Conservation (phyloP, 805 yeast genomes). For the Lachancea fermentati region DNA sequence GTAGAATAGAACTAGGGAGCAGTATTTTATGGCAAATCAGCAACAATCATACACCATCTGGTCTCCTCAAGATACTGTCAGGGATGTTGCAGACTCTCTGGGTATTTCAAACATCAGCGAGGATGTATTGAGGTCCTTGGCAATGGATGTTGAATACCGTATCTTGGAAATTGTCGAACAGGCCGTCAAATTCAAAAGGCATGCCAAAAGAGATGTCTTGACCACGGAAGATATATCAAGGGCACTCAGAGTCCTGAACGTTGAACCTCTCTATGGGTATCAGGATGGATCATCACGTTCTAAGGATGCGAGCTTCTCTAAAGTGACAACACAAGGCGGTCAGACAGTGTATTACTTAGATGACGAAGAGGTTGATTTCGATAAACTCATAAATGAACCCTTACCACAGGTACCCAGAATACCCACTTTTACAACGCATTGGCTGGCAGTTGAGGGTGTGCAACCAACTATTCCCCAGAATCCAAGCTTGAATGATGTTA, state of each 20-base stretch:
- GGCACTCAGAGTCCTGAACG: conserved; percentile 78
- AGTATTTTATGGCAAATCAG: conserved; percentile 10
- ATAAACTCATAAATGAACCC: conserved; percentile 86
- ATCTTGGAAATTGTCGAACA: conserved; percentile 93
- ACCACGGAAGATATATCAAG: conserved; percentile 77
- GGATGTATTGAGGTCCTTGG: conserved; percentile 88
- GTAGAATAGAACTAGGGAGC: background rate
- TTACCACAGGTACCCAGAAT: conserved; percentile 92
- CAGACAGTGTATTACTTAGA: conserved; percentile 90
- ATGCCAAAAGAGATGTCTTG: conserved; percentile 76
- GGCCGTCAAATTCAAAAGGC: conserved; percentile 93
- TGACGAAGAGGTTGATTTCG: conserved; percentile 91
- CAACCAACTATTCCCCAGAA: conserved; percentile 97
- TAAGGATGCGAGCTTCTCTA: conserved; percentile 71
- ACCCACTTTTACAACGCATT: conserved; percentile 89
- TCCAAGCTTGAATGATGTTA: conserved; percentile 74
- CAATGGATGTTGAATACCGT: conserved; percentile 99
- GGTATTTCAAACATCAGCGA: conserved; percentile 77
- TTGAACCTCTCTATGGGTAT: conserved; percentile 92
- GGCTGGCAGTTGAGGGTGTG: conserved; percentile 98
- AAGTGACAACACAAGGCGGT: conserved; percentile 85
- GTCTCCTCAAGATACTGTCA: conserved; percentile 97
- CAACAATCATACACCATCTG: conserved; percentile 77
- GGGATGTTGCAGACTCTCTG: conserved; percentile 88
- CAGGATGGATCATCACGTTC: conserved; percentile 41